Evolutionary conservation across 2,329 filamentous ascomycete species (phyloP).

Genomic region (Aspergillus glaucus): DNA sequence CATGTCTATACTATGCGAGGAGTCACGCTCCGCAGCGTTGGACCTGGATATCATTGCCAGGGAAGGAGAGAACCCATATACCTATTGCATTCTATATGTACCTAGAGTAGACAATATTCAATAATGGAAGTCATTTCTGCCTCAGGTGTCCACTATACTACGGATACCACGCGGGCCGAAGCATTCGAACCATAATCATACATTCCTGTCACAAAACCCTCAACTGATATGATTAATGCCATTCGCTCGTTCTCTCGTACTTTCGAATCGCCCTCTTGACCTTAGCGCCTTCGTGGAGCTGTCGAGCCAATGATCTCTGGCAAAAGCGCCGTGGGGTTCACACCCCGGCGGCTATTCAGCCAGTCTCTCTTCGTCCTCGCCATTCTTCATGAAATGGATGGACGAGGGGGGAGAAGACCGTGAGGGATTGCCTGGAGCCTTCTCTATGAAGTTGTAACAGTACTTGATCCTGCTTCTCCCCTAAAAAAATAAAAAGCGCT

Average conservation of each 20-base stretch:
- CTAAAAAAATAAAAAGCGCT: neutral
- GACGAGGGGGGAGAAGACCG: neutral
- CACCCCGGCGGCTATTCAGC: neutral
- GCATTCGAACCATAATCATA: neutral
- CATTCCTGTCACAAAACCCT: neutral
- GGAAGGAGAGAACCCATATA: neutral
- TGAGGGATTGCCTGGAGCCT: no score
- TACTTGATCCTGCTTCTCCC: neutral
- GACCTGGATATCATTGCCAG: no score
- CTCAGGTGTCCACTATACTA: neutral
- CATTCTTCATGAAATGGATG: neutral
- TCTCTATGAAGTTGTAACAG: neutral
- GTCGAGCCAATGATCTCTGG: neutral
- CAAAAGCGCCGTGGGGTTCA: neutral
- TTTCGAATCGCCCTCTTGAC: neutral
- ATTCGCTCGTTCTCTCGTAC: neutral
- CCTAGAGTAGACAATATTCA: no score
- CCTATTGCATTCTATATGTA: neutral
- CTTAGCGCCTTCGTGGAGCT: neutral
- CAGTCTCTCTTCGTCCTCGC: neutral
- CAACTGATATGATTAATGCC: no score
- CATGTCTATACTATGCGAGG: neutral
- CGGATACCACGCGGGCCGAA: neutral
- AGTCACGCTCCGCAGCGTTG: no score
- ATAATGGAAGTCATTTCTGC: neutral